Evolutionary conservation across 768 basidiomycete species (phyloP).

Genomic region (Xanthoconium stramineum): DNA sequence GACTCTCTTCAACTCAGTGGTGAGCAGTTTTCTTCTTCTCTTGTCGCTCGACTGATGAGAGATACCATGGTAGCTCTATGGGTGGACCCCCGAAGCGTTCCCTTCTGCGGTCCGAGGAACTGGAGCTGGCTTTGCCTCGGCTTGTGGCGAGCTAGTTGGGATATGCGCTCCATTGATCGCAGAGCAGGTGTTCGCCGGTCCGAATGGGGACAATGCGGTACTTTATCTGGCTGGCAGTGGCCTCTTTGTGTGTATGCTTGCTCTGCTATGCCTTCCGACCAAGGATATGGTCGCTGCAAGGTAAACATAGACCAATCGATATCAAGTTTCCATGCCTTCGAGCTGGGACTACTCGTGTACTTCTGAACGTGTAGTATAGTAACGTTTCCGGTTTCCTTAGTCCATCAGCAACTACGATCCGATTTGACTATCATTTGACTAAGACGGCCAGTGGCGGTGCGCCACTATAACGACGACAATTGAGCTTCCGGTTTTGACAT

Average conservation of each 20-base stretch:
- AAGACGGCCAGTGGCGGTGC: too few relatives aligned
- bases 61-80: constrained; percentile 3
- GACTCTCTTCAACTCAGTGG: constrained; percentile 7
- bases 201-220: constrained; percentile 4
- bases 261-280: constrained; percentile 3
- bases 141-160: not conserved
- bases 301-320: not conserved
- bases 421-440: too few relatives aligned
- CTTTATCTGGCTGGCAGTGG: constrained; percentile 13
- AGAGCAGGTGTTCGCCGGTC: constrained; percentile 1
- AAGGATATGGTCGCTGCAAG: constrained; percentile 15
- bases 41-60: not conserved
- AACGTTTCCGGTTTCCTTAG: too few relatives aligned
- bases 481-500: not conserved
- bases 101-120: constrained; percentile 14
- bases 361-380: too few relatives aligned
- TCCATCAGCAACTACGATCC: too few relatives aligned
- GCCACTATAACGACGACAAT: too few relatives aligned
- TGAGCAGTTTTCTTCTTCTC: not conserved
- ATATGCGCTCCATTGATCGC: constrained; percentile 2
- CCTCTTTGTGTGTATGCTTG: constrained; percentile 8
- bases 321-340: too few relatives aligned
- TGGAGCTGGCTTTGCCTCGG: constrained; percentile 5
- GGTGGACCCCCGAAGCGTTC: constrained; percentile 19
- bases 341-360: too few relatives aligned